Conservation (phyloP, 306 rosid species). For the Senna tora region DNA sequence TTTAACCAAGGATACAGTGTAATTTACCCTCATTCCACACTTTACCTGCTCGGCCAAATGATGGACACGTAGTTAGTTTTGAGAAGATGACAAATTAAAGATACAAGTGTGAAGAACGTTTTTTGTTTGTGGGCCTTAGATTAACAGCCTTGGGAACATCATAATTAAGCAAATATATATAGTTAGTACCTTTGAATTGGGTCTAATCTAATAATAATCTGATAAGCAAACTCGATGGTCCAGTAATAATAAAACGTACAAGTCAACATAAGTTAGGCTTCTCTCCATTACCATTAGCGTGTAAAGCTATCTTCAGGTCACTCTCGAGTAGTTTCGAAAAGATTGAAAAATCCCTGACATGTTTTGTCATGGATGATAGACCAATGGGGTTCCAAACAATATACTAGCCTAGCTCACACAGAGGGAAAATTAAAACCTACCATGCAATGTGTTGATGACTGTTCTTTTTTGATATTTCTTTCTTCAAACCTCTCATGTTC, state of each 20-base stretch:
- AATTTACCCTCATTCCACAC: background rate
- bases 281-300: slow-evolving; percentile 26
- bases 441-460: background rate
- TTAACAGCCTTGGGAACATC: slow-evolving; percentile 1
- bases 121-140: slow-evolving; percentile 34
- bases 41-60: background rate
- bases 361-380: background rate
- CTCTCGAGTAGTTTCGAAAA: slow-evolving; percentile 18
- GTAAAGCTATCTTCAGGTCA: slow-evolving; percentile 18
- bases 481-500: slow-evolving; percentile 24
- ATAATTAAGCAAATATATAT: slow-evolving; percentile 18
- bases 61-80: background rate
- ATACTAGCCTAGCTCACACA: background rate
- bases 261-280: slow-evolving; percentile 18
- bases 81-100: slow-evolving; percentile 12
- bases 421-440: background rate
- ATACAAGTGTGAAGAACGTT: slow-evolving; percentile 1
- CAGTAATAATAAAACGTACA: background rate
- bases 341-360: slow-evolving; percentile 21
- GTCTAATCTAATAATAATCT: background rate
- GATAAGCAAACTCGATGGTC: slow-evolving; percentile 24
- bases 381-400: background rate
- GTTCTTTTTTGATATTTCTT: background rate
- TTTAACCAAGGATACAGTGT: background rate
- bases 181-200: slow-evolving; percentile 17